Evolutionary conservation across 2,329 filamentous ascomycete genomes (phyloP).

Genomic region (Pseudogymnoascus sp.): DNA sequence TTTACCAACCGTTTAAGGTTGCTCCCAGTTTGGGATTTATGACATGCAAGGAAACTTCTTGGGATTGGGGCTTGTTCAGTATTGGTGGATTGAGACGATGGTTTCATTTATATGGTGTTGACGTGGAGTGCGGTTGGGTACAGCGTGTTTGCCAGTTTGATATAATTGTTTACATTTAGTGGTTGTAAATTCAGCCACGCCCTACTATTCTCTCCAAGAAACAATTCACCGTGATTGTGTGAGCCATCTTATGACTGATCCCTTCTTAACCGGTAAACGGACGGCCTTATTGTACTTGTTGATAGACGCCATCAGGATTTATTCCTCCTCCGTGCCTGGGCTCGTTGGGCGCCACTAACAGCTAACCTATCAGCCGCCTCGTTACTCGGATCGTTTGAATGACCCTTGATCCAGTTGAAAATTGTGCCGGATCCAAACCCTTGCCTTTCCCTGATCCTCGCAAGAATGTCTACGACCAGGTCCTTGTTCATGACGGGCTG

Average conservation of each 20-base stretch:
- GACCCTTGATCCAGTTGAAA: slow-evolving; percentile 89
- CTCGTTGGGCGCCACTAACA: slow-evolving; percentile 49
- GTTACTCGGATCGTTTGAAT: slow-evolving; percentile 67
- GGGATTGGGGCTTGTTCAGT: background rate
- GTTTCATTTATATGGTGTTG: background rate
- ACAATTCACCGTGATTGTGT: background rate
- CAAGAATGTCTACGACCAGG: slow-evolving; percentile 65
- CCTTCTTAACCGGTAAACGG: too few species aligned
- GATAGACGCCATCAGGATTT: background rate
- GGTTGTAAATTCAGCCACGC: background rate
- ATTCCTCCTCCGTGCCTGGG: background rate
- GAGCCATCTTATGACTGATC: background rate
- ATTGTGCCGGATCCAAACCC: slow-evolving; percentile 53
- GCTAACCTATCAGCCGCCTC: slow-evolving; percentile 73
- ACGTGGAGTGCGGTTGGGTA: background rate
- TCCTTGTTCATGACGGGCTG: slow-evolving; percentile 81
- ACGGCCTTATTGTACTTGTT: background rate
- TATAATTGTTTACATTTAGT: slow-evolving; percentile 4
- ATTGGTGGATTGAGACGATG: background rate
- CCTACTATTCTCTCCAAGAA: background rate
- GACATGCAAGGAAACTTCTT: background rate
- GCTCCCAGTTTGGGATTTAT: background rate
- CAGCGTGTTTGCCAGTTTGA: slow-evolving; percentile 6
- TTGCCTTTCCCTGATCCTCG: slow-evolving; percentile 63
- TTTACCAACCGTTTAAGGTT: background rate